Percentiles rank a stretch among this genome's conserved stretches.
phyloP scores from a whole-genome alignment of 495 filamentous ascomycete species.

The Penicillium flavigenum region DNA sequence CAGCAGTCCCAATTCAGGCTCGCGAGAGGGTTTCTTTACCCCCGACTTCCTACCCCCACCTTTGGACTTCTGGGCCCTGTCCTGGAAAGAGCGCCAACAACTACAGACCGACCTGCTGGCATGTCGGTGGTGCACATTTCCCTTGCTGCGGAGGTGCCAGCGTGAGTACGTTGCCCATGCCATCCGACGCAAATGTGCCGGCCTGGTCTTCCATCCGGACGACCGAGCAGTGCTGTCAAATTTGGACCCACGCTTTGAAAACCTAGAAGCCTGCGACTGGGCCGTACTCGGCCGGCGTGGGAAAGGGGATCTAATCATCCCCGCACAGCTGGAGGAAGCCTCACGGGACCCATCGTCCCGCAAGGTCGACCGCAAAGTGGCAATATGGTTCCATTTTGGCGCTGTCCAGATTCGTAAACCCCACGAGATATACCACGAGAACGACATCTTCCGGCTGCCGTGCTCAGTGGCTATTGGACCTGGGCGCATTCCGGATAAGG shows the following conservation, averaged over 20 bases:
- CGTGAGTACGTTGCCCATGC: constrained; percentile 38
- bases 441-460: constrained; percentile 39
- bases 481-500: constrained; percentile 40
- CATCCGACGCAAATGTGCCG: constrained; percentile 28
- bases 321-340: constrained; percentile 11
- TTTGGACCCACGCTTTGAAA: constrained; percentile 24
- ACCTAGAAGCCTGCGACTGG: constrained; percentile 20
- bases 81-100: constrained; percentile 21
- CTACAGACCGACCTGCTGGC: constrained; percentile 39
- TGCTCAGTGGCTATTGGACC: constrained; percentile 18
- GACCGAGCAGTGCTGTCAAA: constrained; percentile 21
- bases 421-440: constrained; percentile 24
- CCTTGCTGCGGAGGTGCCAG: constrained; percentile 43
- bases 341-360: constrained; percentile 7
- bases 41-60: constrained; percentile 40
- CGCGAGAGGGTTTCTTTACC: constrained; percentile 34
- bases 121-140: constrained; percentile 48
- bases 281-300: constrained; percentile 23
- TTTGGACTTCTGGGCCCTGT: constrained; percentile 33
- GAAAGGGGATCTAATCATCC: constrained; percentile 36
- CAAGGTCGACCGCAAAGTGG: constrained; percentile 26
- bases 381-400: constrained; percentile 42
- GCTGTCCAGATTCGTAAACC: constrained; percentile 35
- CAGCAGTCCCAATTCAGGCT: constrained; percentile 36
- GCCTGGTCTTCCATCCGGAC: constrained; percentile 26